Conservation (phyloP, 331 rosid genomes). For the Stylosanthes scabra region DNA sequence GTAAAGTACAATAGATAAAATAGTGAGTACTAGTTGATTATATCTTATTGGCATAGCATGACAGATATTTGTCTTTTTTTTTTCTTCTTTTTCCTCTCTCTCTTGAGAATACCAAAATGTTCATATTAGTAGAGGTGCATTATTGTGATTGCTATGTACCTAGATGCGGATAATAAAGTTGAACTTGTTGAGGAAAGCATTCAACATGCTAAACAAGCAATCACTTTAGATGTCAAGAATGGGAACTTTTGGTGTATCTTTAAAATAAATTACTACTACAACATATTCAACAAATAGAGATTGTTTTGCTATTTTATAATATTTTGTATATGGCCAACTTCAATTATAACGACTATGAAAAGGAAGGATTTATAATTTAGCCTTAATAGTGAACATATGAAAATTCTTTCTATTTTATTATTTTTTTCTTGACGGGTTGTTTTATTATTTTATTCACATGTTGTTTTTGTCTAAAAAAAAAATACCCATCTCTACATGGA, state of each 20-base stretch:
- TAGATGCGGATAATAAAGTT: conserved; percentile 78
- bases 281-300: conserved; percentile 17
- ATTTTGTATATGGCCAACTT: conserved; percentile 3
- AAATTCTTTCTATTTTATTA: no score
- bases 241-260: conserved; percentile 95
- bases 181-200: conserved; percentile 96
- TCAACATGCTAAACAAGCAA: conserved; percentile 88
- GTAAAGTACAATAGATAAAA: background rate
- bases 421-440: no score
- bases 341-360: conserved; percentile 37
- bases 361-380: conserved; percentile 40
- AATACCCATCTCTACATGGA: no score
- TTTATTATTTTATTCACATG: no score
- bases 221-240: conserved; percentile 95
- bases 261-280: conserved; percentile 13
- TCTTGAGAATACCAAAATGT: conserved; percentile 10
- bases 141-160: conserved; percentile 29
- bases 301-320: conserved; percentile 18
- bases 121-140: conserved; percentile 5
- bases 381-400: conserved; percentile 32
- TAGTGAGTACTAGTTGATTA: conserved; percentile 18
- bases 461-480: no score
- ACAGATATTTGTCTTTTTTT: no score
- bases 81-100: no score
- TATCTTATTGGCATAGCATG: no score